Base-by-base conservation (phyloP, 225 moss, liverwort and hornwort species). In the Sphagnum contortum region DNA sequence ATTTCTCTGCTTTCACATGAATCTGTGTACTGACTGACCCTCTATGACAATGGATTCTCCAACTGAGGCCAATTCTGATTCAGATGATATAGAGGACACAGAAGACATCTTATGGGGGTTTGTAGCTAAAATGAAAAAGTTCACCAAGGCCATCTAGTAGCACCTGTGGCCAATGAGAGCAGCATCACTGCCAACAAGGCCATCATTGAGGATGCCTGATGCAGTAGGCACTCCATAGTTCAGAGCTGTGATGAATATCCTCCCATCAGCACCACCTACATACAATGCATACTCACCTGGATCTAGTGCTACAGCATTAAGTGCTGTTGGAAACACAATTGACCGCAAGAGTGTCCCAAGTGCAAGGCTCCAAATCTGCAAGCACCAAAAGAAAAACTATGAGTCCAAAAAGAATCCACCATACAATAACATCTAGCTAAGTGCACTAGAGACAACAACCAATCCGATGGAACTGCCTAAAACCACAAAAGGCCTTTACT, bases 221-320 rank as follows among this genome's bases (percentile, higher is more conserved):
- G 92, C 75, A 57, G 89, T 88, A 59, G 95, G 95, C 59, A 92
- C 90, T 61, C 95, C 95, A 78, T 90, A 95, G 75, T 95, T 95
- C 48, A 95, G 74, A 12, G 92, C 95, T 67, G 95, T 95, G 69
- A 92, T 90, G 70, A 95, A 95, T 60, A 95, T 95, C 75, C 95
- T 87, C 60, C 95, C 95, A 77, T 95, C 95, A 68, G 87, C 76
- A 66, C 95, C 95, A 62, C 95, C 95, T 11, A 92, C 92, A 81
- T 95, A 95, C 74, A 95, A 79, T 50, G 92, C 95, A 74, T 95
- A 95, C 72, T 95, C 95, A 70, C 92, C 95, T 68, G 91, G 89
- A 66, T 95, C 95, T 68, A 95, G 73, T 52, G 83, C 88, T 58
- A 92, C 88, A 66, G 92, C 81, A 75, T 92, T 92, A 52, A 95